phyloP scores from a whole-genome alignment of 176 grass and related monocot species.

The Themeda triandra region DNA sequence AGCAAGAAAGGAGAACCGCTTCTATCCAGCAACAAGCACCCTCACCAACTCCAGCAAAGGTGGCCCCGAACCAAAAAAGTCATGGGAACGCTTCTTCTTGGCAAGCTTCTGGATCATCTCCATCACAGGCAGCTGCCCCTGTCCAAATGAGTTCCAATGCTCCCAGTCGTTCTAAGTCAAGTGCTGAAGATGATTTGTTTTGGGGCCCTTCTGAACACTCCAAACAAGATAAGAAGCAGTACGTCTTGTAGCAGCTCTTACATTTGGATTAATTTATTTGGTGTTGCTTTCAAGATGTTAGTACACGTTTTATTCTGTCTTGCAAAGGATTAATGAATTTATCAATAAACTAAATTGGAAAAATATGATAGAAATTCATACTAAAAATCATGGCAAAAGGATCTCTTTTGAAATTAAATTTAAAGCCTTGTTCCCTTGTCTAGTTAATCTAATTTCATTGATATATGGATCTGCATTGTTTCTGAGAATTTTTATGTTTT shows the following conservation, averaged over 20 bases:
- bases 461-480: no score
- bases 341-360: neutral
- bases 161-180: conserved; percentile 61
- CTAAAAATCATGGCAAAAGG: neutral
- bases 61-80: conserved; percentile 44
- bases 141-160: conserved; percentile 52
- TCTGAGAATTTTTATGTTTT: conserved; percentile 24
- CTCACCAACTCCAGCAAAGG: conserved; percentile 38
- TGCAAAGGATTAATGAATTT: neutral
- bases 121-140: conserved; percentile 62
- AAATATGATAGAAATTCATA: neutral
- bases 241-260: conserved; percentile 26
- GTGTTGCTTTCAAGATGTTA: neutral
- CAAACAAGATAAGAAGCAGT: conserved; percentile 88
- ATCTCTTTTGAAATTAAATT: neutral
- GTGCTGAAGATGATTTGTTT: conserved; percentile 91
- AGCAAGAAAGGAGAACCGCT: conserved; percentile 66
- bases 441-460: no score
- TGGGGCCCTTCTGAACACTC: conserved; percentile 81
- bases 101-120: conserved; percentile 79
- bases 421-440: neutral
- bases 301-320: neutral
- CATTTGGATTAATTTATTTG: neutral
- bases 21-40: conserved; percentile 50
- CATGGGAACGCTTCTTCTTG: conserved; percentile 56